Conservation (phyloP, 345 rosid species). For the Gossypium australe region DNA sequence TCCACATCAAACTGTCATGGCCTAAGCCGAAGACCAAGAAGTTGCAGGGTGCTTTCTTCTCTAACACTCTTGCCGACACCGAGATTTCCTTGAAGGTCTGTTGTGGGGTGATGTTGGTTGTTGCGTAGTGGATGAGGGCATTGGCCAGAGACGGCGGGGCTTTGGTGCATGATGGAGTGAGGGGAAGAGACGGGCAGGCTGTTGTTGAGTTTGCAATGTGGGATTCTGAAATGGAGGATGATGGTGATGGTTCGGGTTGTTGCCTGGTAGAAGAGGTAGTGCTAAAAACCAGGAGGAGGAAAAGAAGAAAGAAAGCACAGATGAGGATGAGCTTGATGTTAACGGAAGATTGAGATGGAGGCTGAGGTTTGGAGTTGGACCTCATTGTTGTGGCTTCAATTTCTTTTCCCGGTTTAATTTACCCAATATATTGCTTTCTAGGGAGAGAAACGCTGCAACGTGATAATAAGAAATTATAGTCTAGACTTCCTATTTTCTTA, state of each 20-base stretch:
- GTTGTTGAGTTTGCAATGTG: not conserved
- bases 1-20: slow-evolving; percentile 94
- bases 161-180: slow-evolving; percentile 33
- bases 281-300: not conserved
- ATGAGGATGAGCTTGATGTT: slow-evolving; percentile 10
- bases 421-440: not conserved
- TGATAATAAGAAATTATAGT: not conserved
- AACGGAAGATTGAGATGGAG: not conserved
- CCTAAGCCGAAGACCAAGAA: slow-evolving; percentile 91
- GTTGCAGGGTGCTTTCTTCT: slow-evolving; percentile 76
- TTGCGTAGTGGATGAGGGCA: slow-evolving; percentile 73
- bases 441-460: not conserved
- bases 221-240: not conserved
- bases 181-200: not conserved
- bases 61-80: slow-evolving; percentile 50
- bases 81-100: slow-evolving; percentile 71
- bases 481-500: not conserved
- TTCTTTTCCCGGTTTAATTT: not conserved
- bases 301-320: slow-evolving; percentile 10
- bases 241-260: not conserved
- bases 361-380: slow-evolving; percentile 4
- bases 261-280: slow-evolving; percentile 1
- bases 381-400: slow-evolving; percentile 1
- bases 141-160: slow-evolving; percentile 58
- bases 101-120: slow-evolving; percentile 79